Conservation (phyloP, 345 rosid genomes). For the Murraya koenigii region DNA sequence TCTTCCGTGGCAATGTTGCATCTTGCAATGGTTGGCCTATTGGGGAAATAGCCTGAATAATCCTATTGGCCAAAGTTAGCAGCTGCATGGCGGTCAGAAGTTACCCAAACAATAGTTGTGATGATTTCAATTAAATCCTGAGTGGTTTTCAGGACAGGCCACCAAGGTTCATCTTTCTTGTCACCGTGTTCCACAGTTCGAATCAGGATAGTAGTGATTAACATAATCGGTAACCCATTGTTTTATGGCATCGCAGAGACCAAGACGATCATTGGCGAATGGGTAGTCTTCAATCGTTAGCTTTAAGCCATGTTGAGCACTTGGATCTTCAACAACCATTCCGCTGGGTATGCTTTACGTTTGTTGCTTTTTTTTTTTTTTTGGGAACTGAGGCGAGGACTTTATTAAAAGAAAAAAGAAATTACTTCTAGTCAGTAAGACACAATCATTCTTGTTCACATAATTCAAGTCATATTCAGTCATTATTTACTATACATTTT, state of each 20-base stretch:
- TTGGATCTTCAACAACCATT: constrained; percentile 49
- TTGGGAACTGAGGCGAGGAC: too few relatives aligned
- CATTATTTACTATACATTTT: too few relatives aligned
- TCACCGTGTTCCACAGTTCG: not conserved
- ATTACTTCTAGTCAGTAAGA: too few relatives aligned
- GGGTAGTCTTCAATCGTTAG: constrained; percentile 59
- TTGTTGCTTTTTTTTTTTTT: too few relatives aligned
- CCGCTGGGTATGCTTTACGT: constrained; percentile 24
- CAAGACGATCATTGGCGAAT: constrained; percentile 54
- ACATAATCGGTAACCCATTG: constrained; percentile 38
- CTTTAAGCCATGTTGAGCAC: constrained; percentile 46
- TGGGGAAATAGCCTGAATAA: constrained; percentile 38
- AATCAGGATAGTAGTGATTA: constrained; percentile 16
- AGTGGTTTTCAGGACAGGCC: constrained; percentile 17
- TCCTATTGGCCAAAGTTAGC: constrained; percentile 43
- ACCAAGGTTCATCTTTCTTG: constrained; percentile 19
- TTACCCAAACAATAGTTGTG: constrained; percentile 38
- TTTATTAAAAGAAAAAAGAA: too few relatives aligned
- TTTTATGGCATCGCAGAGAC: constrained; percentile 45
- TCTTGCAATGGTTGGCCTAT: constrained; percentile 40
- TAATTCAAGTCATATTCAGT: too few relatives aligned
- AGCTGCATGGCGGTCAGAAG: constrained; percentile 47
- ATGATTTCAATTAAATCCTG: constrained; percentile 2
- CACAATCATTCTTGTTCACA: too few relatives aligned
- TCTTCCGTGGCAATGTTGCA: constrained; percentile 45